A percentile compares a stretch with the other conserved stretches of the same genome.
These are phyloP conservation scores for Earliella scabrosa DNA, from an alignment of 1,284 basidiomycete species.

Conservation along the genomic window DNA sequence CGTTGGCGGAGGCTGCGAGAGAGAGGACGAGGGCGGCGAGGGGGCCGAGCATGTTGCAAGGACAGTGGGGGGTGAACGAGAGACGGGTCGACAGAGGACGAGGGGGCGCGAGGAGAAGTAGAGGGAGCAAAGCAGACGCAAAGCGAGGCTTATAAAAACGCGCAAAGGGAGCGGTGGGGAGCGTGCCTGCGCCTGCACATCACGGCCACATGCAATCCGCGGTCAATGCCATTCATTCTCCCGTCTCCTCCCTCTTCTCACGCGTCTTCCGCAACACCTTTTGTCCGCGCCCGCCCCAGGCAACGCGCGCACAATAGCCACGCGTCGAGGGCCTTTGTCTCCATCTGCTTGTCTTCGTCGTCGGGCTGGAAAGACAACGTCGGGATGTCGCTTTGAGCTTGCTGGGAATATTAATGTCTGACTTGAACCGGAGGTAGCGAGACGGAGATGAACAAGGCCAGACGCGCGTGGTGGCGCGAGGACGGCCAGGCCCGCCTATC, in stretches of 20 bases:
- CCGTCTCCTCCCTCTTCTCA: conserved; percentile 9
- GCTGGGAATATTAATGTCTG: no score
- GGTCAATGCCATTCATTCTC: background rate
- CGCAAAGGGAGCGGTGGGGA: background rate
- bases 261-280: conserved; percentile 17
- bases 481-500: no score
- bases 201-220: conserved; percentile 17
- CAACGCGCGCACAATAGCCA: conserved; percentile 10
- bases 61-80: conserved; percentile 2
- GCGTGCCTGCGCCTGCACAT: background rate
- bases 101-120: conserved; percentile 2
- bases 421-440: no score
- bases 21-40: conserved; percentile 22
- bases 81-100: conserved; percentile 12
- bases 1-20: conserved; percentile 16
- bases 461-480: no score
- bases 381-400: background rate
- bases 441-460: no score
- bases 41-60: conserved; percentile 16
- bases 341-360: background rate
- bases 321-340: conserved; percentile 9
- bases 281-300: conserved; percentile 12
- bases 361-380: background rate
- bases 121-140: conserved; percentile 1
- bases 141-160: conserved; percentile 14